A percentile compares a stretch with the other conserved stretches of the same genome.
These are phyloP conservation scores for Dothidotthia symphoricarpi DNA, from an alignment of 2,329 filamentous ascomycete species.

Conservation along the genomic window DNA sequence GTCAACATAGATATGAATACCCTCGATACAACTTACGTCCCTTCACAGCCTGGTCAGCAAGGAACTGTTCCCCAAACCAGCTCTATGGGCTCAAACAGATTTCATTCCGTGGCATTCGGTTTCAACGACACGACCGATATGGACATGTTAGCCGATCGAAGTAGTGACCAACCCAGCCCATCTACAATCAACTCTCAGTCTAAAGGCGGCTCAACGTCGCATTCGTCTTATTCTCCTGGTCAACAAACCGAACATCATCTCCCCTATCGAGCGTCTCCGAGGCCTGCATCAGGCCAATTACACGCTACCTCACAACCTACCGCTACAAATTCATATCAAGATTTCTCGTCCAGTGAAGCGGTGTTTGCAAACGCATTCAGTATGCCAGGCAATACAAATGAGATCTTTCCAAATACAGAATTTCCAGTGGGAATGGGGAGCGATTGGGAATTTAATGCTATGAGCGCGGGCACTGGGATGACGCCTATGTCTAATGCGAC, in stretches of 20 bases:
- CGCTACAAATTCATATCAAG: slow-evolving; percentile 4
- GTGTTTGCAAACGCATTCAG: slow-evolving; percentile 10
- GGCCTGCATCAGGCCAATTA: slow-evolving; percentile 8
- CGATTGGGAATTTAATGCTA: slow-evolving; percentile 36
- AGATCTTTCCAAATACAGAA: no score
- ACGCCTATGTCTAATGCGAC: slow-evolving; percentile 35
- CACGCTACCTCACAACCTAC: slow-evolving; percentile 1
- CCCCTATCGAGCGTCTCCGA: slow-evolving; percentile 33
- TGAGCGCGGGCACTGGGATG: slow-evolving; percentile 27
- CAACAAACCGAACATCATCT: slow-evolving; percentile 25
- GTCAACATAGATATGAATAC: slow-evolving; percentile 21
- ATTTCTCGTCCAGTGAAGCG: slow-evolving; percentile 5
- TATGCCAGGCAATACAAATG: background rate
- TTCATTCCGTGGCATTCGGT: slow-evolving; percentile 8
- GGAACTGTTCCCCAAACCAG: slow-evolving; percentile 1
- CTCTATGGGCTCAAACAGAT: slow-evolving; percentile 4
- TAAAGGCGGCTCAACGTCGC: slow-evolving; percentile 34
- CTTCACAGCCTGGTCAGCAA: slow-evolving; percentile 3
- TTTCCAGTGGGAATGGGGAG: background rate
- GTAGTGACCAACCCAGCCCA: slow-evolving; percentile 33
- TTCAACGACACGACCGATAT: slow-evolving; percentile 34
- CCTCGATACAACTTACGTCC: slow-evolving; percentile 15
- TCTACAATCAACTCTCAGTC: slow-evolving; percentile 36
- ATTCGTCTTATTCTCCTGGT: slow-evolving; percentile 37
- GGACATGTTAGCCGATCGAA: slow-evolving; percentile 35